Evolutionary conservation across 352 stramenopile genomes (phyloP), one percentile per base, ranked within the genome.

Genomic region (Thraustochytrium striatum): DNA sequence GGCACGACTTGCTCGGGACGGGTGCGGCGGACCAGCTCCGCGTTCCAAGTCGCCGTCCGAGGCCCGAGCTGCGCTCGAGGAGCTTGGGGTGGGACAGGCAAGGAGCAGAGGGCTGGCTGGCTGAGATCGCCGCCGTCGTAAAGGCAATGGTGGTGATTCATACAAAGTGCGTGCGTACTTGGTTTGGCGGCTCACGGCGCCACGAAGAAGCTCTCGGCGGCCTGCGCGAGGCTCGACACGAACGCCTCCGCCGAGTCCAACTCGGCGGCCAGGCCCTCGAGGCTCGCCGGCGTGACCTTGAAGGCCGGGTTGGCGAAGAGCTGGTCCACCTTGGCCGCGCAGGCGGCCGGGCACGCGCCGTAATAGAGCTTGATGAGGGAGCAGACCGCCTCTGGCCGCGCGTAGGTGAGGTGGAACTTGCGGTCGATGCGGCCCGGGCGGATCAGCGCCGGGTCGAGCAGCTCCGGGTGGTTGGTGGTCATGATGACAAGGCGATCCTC

Each of bases 381-480:
- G 35, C 82, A 80, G 11, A 87, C 78, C 21, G 91, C 82, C 16
- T 62, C 55, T 33, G 58, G 53, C 3, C 78, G 75, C 84, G 93
- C 91, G 83, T 88, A 87, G 0, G 87, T 82, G 32, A 94, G 84
- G 41, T 88, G 41, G 35, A 95, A 50, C 79, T 92, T 91, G 84
- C 91, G 91, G 83, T 96, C 93, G 25, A 97, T 88, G 47, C 91
- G 88, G 0, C 91, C 92, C 1, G 92, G 92, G 2, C 92, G 88
- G 5, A 97, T 90, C 1, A 96, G 87, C 38, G 92, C 92, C 3
- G 89, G 85, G 81, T 97, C 92, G 13, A 97, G 86, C 65, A 91
- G 92, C 82, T 96, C 92, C 13, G 91, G 92, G 81, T 95, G 89
- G 84, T 97, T 97, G 13, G 90, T 94, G 13, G 92, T 95, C 88